Evolutionary conservation across 1,284 basidiomycete genomes (phyloP).

Genomic region (Clitocybe nebularis): DNA sequence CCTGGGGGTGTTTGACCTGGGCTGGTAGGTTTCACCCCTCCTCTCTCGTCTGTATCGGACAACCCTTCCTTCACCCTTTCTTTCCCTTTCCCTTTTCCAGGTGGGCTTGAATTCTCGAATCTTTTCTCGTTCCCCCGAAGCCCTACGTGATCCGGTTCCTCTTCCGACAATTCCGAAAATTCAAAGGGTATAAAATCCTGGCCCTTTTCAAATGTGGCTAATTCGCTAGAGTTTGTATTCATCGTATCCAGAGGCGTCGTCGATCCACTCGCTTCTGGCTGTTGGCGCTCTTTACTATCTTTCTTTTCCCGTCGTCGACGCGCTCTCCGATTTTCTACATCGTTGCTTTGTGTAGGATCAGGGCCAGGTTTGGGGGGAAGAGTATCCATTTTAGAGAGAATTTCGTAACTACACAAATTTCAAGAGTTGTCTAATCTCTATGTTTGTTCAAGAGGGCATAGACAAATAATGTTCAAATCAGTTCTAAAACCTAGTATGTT

Average conservation of each 20-base stretch:
- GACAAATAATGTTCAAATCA: no score
- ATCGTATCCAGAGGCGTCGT: background rate
- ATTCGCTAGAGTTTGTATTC: background rate
- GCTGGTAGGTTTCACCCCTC: background rate
- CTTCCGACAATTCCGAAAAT: constrained; percentile 20
- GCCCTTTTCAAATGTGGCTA: constrained; percentile 30
- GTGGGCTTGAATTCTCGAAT: background rate
- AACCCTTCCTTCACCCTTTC: constrained; percentile 1
- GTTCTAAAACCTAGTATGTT: no score
- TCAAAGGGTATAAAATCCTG: constrained; percentile 63
- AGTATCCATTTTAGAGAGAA: no score
- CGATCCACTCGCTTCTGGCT: constrained; percentile 7
- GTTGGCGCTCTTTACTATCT: constrained; percentile 2
- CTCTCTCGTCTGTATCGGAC: background rate
- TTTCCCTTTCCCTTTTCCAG: constrained; percentile 9
- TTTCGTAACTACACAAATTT: background rate
- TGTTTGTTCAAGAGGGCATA: no score
- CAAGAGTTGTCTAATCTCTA: no score
- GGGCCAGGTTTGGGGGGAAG: constrained; percentile 1
- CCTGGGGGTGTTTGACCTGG: background rate
- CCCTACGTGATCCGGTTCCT: constrained; percentile 3
- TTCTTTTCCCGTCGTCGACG: constrained; percentile 14
- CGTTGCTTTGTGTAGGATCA: background rate
- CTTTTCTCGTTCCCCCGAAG: background rate
- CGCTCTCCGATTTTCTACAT: background rate